Conservation (phyloP, 306 rosid species). For the Trifolium pratense region DNA sequence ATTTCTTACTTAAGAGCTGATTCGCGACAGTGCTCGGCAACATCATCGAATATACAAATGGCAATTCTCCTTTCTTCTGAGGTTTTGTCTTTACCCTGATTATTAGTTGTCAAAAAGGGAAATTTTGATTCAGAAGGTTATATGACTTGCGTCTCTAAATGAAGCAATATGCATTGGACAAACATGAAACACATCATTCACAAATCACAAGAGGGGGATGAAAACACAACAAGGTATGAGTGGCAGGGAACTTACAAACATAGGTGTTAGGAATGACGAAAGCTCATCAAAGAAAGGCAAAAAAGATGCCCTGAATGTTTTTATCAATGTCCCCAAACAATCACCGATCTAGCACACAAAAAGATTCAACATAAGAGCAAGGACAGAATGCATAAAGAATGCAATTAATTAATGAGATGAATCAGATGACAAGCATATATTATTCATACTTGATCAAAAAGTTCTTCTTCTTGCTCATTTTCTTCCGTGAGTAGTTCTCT, state of each 20-base stretch:
- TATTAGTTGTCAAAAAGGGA: conserved; percentile 28
- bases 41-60: conserved; percentile 92
- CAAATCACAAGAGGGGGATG: background rate
- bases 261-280: conserved; percentile 82
- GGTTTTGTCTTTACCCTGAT: conserved; percentile 90
- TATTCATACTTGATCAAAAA: conserved; percentile 80
- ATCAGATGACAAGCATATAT: conserved; percentile 20
- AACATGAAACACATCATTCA: conserved; percentile 2
- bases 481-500: conserved; percentile 87
- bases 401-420: conserved; percentile 22
- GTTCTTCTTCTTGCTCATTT: conserved; percentile 98
- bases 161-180: conserved; percentile 14
- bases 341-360: conserved; percentile 77
- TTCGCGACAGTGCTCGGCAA: conserved; percentile 95
- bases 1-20: conserved; percentile 80
- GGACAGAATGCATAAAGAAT: conserved; percentile 22
- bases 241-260: conserved; percentile 77
- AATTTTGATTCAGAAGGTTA: background rate
- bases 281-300: conserved; percentile 94
- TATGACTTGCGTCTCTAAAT: background rate
- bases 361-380: conserved; percentile 26
- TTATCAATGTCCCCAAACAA: conserved; percentile 92
- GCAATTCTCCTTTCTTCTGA: conserved; percentile 97
- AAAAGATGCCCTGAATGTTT: conserved; percentile 87
- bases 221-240: background rate